Evolutionary conservation across 164 flowering plant genomes (phyloP).

Genomic region (Piper longum): DNA sequence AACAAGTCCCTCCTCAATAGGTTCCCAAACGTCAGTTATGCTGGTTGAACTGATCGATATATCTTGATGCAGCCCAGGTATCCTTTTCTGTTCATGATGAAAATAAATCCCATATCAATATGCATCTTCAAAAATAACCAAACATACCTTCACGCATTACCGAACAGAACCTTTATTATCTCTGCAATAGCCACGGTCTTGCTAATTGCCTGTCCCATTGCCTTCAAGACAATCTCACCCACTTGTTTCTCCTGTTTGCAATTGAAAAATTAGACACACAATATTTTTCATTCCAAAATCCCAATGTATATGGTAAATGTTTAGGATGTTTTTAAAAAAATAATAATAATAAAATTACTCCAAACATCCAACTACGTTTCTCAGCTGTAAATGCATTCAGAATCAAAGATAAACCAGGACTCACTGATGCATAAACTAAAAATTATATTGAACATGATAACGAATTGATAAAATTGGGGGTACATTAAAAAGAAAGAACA

Average conservation of each 20-base stretch:
- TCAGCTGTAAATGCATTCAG: too few species aligned
- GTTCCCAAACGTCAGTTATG: conserved; percentile 88
- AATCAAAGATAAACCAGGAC: too few species aligned
- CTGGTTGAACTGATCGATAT: conserved; percentile 63
- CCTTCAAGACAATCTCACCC: conserved; percentile 65
- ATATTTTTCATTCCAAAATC: too few species aligned
- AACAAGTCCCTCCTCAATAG: conserved; percentile 85
- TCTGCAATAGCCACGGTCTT: conserved; percentile 79
- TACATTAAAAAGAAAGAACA: too few species aligned
- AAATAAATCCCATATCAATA: conserved; percentile 11
- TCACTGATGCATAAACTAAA: too few species aligned
- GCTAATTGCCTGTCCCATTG: conserved; percentile 95
- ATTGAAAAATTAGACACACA: background rate
- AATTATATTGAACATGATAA: too few species aligned
- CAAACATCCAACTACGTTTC: too few species aligned
- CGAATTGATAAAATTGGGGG: too few species aligned
- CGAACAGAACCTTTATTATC: conserved; percentile 47
- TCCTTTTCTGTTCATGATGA: conserved; percentile 39
- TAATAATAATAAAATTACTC: too few species aligned
- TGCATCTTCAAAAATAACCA: background rate
- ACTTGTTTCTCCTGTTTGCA: conserved; percentile 40
- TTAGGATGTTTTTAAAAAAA: too few species aligned
- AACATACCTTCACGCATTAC: background rate
- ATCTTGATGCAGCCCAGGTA: conserved; percentile 66
- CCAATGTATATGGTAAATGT: too few species aligned